Evolutionary conservation across 1,284 basidiomycete genomes (phyloP).

Genomic region (Rhodotorula glutinis): DNA sequence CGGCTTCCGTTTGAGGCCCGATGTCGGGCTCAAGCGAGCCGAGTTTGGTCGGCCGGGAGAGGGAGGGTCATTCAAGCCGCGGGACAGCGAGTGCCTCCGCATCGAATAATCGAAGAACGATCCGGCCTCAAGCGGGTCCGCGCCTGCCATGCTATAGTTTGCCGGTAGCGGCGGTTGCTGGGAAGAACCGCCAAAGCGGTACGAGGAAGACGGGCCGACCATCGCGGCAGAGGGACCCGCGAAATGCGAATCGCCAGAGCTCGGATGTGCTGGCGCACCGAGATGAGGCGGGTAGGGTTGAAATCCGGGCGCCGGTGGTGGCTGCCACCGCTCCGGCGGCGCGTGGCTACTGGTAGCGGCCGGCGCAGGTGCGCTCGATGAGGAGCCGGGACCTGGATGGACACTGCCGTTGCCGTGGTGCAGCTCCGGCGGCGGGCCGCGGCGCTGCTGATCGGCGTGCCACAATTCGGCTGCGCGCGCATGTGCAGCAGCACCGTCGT

Average conservation of each 20-base stretch:
- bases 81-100: slow-evolving; percentile 28
- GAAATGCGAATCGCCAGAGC: neutral
- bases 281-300: neutral
- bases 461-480: neutral
- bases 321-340: neutral
- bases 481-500: neutral
- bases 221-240: no score
- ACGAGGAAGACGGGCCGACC: slow-evolving; percentile 2
- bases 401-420: no score
- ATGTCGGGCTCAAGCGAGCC: slow-evolving; percentile 1
- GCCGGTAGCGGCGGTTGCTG: neutral
- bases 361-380: neutral
- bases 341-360: neutral
- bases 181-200: slow-evolving; percentile 33
- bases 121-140: slow-evolving; percentile 1
- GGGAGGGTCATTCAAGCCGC: neutral
- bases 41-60: neutral
- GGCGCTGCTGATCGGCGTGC: neutral
- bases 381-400: no score
- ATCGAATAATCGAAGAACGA: slow-evolving; percentile 35
- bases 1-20: slow-evolving; percentile 31
- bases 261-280: neutral
- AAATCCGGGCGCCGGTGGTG: neutral
- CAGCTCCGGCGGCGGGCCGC: no score
- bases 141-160: neutral